Percentiles rank a stretch among this genome's conserved stretches.
Evolutionary conservation across 306 rosid species (phyloP).

Genomic region (Vigna mungo): DNA sequence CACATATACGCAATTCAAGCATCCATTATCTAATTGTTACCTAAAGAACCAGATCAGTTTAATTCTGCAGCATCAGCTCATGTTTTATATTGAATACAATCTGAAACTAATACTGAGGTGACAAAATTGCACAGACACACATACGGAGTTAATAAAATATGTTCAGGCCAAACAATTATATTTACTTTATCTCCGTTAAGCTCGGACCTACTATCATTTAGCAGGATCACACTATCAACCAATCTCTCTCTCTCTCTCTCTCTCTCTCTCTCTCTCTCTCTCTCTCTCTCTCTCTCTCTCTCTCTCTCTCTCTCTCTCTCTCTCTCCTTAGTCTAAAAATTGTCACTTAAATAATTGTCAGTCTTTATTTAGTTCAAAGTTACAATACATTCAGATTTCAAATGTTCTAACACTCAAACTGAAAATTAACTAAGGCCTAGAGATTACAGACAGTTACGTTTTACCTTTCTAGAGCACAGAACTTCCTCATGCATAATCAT

Average conservation of each 20-base stretch:
- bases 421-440: conserved; percentile 7
- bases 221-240: conserved; percentile 13
- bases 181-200: not conserved
- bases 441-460: not conserved
- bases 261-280: conserved; percentile 11
- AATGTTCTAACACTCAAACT: conserved; percentile 1
- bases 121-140: not conserved
- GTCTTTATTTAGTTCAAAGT: not conserved
- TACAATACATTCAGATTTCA: not conserved
- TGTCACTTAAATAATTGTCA: not conserved
- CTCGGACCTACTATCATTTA: not conserved
- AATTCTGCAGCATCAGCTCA: not conserved
- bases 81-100: not conserved
- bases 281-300: not conserved
- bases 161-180: not conserved
- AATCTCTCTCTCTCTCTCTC: not conserved
- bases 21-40: not conserved
- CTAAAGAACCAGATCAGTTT: conserved; percentile 3
- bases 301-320: not conserved
- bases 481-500: not conserved
- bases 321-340: not conserved
- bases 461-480: not conserved
- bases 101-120: not conserved
- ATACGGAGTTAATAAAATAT: not conserved
- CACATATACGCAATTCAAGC: not conserved